Percentiles rank a stretch among this genome's conserved stretches.
Conservation (phyloP, 2,329 filamentous ascomycete species). For the Blastomyces silverae region DNA sequence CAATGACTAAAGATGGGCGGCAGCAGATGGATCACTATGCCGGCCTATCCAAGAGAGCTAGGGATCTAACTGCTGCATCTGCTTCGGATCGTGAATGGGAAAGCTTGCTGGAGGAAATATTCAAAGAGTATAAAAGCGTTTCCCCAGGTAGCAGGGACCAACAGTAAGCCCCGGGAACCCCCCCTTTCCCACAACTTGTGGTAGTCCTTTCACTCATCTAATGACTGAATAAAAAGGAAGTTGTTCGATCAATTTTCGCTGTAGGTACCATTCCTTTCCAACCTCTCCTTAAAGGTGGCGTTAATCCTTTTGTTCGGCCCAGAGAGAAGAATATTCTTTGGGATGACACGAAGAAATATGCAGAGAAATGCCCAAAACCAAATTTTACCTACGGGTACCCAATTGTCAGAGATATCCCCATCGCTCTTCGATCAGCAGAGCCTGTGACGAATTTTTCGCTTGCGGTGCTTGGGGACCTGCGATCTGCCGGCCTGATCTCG, state of each 20-base stretch:
- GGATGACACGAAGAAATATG: neutral
- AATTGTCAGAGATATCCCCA: neutral
- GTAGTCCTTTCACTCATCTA: neutral
- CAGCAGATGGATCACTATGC: neutral
- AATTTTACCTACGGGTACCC: conserved; percentile 8
- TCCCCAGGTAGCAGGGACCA: neutral
- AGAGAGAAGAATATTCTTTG: conserved; percentile 5
- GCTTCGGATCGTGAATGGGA: neutral
- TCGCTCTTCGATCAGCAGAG: neutral
- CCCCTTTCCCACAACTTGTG: too few relatives aligned
- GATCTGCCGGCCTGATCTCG: neutral
- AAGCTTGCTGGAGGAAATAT: neutral
- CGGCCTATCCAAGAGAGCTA: neutral
- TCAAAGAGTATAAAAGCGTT: neutral
- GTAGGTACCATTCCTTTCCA: neutral
- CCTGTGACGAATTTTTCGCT: conserved; percentile 5
- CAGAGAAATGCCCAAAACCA: neutral
- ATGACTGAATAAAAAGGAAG: neutral
- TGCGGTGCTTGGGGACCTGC: neutral
- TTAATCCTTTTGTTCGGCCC: neutral
- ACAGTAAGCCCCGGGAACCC: neutral
- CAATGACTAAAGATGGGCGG: neutral
- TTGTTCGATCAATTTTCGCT: conserved; percentile 11
- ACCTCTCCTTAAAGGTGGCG: neutral
- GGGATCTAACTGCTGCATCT: neutral